A percentile compares a stretch with the other conserved stretches of the same genome.
Conservation (phyloP, 75 land plant species). For the Adiantum capillusveneris region DNA sequence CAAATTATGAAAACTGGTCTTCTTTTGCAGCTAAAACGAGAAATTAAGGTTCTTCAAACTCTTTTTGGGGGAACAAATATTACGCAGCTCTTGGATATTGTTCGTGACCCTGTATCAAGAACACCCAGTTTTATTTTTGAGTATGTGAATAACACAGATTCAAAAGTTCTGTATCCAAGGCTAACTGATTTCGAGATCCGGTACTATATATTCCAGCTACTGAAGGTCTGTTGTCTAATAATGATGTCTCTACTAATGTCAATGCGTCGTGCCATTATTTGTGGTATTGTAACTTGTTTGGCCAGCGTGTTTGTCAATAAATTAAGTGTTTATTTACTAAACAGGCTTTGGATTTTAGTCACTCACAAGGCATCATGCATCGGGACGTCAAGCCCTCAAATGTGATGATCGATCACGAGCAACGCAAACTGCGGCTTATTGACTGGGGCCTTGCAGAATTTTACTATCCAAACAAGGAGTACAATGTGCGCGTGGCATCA, state of each 20-base stretch:
- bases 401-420: conserved; percentile 28
- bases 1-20: no score
- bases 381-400: conserved; percentile 25
- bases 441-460: conserved; percentile 33
- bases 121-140: conserved; percentile 26
- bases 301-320: no score
- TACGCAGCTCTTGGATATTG: conserved; percentile 21
- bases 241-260: not conserved
- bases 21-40: conserved; percentile 17
- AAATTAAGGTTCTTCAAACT: conserved; percentile 28
- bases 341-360: conserved; percentile 24
- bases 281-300: no score
- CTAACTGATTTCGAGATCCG: conserved; percentile 24
- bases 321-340: not conserved
- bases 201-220: conserved; percentile 16
- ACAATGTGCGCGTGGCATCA: conserved; percentile 10
- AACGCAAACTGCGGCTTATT: conserved; percentile 22
- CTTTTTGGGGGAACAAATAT: conserved; percentile 29
- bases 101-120: conserved; percentile 18
- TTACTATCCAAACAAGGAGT: conserved; percentile 29
- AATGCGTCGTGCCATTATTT: not conserved
- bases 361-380: conserved; percentile 30
- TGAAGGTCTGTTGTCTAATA: conserved; percentile 1
- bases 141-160: conserved; percentile 24
- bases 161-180: conserved; percentile 19